A percentile compares a stretch with the other conserved stretches of the same genome.
Evolutionary conservation across 2,329 filamentous ascomycete species (phyloP).

Genomic region (Penicillium vulpinum): DNA sequence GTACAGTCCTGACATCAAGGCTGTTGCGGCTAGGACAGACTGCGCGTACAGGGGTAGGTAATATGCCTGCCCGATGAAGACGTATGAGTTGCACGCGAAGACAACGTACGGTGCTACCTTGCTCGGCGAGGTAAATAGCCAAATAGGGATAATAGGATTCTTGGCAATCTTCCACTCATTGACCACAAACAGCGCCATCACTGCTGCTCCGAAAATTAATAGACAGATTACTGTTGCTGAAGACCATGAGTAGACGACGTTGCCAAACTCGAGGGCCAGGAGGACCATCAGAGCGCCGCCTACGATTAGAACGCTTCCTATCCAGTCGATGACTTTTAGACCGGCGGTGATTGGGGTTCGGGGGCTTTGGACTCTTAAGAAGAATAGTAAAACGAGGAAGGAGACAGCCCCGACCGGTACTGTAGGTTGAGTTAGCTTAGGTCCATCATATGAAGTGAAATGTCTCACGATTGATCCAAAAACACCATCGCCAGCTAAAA

Average conservation of each 20-base stretch:
- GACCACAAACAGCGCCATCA: constrained; percentile 63
- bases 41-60: constrained; percentile 78
- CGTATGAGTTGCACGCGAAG: constrained; percentile 66
- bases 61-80: constrained; percentile 70
- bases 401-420: constrained; percentile 58
- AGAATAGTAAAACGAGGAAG: constrained; percentile 57
- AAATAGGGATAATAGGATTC: constrained; percentile 71
- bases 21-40: constrained; percentile 61
- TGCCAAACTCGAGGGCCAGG: constrained; percentile 77
- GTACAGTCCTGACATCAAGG: constrained; percentile 67
- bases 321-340: constrained; percentile 61
- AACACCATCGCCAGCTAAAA: constrained; percentile 55
- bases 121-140: constrained; percentile 61
- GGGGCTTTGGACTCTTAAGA: constrained; percentile 59
- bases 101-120: constrained; percentile 62
- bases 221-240: constrained; percentile 73
- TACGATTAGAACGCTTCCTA: constrained; percentile 61
- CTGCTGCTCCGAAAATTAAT: constrained; percentile 66
- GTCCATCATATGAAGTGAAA: not conserved
- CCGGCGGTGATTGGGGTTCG: constrained; percentile 56
- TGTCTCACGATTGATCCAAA: constrained; percentile 54
- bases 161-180: constrained; percentile 69
- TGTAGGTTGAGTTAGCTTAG: constrained; percentile 14
- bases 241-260: constrained; percentile 69
- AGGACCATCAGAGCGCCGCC: constrained; percentile 78